These are phyloP conservation scores for Leucoagaricus sp. DNA, from an alignment of 1,284 basidiomycete genomes.

Conservation along the genomic window DNA sequence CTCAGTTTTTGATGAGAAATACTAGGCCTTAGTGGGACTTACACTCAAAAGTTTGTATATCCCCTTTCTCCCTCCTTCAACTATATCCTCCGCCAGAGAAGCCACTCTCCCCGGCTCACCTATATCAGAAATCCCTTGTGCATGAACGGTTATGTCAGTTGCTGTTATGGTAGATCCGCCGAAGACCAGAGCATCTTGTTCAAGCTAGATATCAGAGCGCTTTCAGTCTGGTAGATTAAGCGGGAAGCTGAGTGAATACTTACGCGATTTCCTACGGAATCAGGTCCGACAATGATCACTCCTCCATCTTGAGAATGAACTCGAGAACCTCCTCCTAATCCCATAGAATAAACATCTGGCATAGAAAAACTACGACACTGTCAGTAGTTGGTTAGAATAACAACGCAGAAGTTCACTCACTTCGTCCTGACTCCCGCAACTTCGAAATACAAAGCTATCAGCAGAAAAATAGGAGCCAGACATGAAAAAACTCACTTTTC, in stretches of 20 bases:
- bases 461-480: neutral
- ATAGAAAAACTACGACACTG: slow-evolving; percentile 37
- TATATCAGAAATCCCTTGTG: slow-evolving; percentile 32
- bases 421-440: slow-evolving; percentile 11
- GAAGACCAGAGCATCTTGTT: slow-evolving; percentile 45
- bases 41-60: slow-evolving; percentile 42
- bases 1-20: neutral
- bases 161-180: slow-evolving; percentile 50
- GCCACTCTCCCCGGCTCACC: slow-evolving; percentile 37
- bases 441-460: neutral
- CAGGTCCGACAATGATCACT: slow-evolving; percentile 50
- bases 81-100: slow-evolving; percentile 25
- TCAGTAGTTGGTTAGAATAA: neutral
- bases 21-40: neutral
- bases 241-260: neutral
- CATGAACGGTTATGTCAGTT: slow-evolving; percentile 51
- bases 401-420: neutral
- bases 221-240: neutral
- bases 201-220: slow-evolving; percentile 15
- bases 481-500: slow-evolving; percentile 25
- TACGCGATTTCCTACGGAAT: slow-evolving; percentile 53
- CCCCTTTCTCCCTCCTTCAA: slow-evolving; percentile 30
- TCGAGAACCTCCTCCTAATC: slow-evolving; percentile 51
- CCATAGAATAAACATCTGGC: slow-evolving; percentile 53
- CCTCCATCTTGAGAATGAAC: slow-evolving; percentile 31